These are phyloP conservation scores for Phytophthora pisi DNA, from an alignment of 352 stramenopile genomes.

Conservation along the genomic window DNA sequence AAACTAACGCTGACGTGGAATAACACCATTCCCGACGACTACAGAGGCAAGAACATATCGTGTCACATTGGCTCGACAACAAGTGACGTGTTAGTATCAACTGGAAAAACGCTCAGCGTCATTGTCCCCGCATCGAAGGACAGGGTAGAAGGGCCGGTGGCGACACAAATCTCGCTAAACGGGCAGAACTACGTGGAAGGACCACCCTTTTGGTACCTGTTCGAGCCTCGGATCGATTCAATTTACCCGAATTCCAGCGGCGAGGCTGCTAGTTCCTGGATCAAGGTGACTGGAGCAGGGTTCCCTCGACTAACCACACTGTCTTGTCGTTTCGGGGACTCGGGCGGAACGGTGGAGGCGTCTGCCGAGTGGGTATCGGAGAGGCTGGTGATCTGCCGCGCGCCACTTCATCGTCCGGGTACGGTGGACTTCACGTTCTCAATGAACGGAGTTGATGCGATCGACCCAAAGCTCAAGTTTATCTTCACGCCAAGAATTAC, in stretches of 20 bases:
- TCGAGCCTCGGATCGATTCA: slow-evolving; percentile 27
- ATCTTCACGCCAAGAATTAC: slow-evolving; percentile 26
- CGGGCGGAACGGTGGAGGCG: neutral
- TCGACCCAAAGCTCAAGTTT: slow-evolving; percentile 37
- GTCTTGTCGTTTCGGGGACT: slow-evolving; percentile 50
- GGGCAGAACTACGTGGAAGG: slow-evolving; percentile 46
- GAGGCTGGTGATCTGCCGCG: slow-evolving; percentile 30
- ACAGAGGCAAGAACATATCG: slow-evolving; percentile 12
- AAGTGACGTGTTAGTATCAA: slow-evolving; percentile 10
- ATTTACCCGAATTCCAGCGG: slow-evolving; percentile 31
- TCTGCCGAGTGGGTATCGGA: slow-evolving; percentile 37
- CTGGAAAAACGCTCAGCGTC: slow-evolving; percentile 8
- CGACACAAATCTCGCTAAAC: slow-evolving; percentile 41
- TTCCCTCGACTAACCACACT: slow-evolving; percentile 50
- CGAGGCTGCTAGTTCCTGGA: slow-evolving; percentile 19
- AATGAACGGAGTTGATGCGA: slow-evolving; percentile 57
- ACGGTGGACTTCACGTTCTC: slow-evolving; percentile 48
- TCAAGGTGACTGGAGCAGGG: slow-evolving; percentile 26
- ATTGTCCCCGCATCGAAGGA: slow-evolving; percentile 6
- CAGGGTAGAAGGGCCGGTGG: slow-evolving; percentile 6
- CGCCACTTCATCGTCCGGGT: slow-evolving; percentile 31
- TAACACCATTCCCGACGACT: neutral
- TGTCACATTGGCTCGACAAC: slow-evolving; percentile 34
- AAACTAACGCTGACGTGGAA: slow-evolving; percentile 32
- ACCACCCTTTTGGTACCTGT: slow-evolving; percentile 48